Conservation (phyloP, 148 eudicot genomes). For the Rhododendron griersonianum region DNA sequence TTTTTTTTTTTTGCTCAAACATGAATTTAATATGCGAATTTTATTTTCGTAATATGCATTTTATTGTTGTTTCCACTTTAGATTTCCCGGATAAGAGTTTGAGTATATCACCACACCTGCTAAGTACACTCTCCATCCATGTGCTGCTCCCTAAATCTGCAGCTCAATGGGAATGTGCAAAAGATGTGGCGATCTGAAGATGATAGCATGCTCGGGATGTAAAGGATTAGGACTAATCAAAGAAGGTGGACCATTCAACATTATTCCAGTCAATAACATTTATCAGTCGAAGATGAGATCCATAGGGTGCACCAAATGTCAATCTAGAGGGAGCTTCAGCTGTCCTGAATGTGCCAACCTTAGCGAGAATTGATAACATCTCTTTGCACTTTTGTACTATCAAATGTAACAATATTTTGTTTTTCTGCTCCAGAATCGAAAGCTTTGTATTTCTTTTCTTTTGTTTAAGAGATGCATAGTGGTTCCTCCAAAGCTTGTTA, state of each 20-base stretch:
- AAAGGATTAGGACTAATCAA: constrained; percentile 51
- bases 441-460: too few species aligned
- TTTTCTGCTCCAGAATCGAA: too few species aligned
- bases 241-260: constrained; percentile 41
- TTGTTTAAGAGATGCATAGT: too few species aligned
- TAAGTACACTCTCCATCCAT: not conserved
- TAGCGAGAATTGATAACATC: not conserved
- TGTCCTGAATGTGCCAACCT: constrained; percentile 47
- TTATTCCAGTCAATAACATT: constrained; percentile 29
- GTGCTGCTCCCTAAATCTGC: constrained; percentile 9
- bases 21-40: not conserved
- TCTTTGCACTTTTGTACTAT: not conserved
- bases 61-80: not conserved
- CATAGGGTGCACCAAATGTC: constrained; percentile 37
- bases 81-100: not conserved
- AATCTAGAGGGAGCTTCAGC: constrained; percentile 46
- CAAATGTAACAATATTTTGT: too few species aligned
- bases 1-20: not conserved
- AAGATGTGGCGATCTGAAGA: constrained; percentile 68
- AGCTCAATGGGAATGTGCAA: constrained; percentile 82
- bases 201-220: constrained; percentile 63
- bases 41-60: not conserved
- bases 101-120: not conserved
- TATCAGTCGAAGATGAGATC: constrained; percentile 18
- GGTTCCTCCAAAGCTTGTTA: too few species aligned